Base-by-base conservation (phyloP, 2,329 filamentous ascomycete species). In the Penicillium sclerotigenum region DNA sequence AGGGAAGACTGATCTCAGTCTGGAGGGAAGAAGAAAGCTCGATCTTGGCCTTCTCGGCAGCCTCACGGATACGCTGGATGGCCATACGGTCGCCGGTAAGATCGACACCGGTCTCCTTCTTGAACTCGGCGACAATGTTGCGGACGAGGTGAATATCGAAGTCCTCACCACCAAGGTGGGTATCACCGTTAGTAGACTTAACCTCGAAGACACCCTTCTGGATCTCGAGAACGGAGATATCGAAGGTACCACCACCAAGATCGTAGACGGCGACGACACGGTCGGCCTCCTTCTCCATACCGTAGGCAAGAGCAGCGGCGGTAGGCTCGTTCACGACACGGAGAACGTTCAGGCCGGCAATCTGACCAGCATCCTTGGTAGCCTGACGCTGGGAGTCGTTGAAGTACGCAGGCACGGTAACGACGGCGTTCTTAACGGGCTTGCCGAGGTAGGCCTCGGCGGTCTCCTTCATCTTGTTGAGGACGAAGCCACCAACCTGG, bases 401-500 rank as follows among this genome's bases (percentile, higher is more conserved):
- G 86, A 97, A 97, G 84, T 97, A 97, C 70, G 92, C 92, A 62
- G 92, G 92, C 36, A 97, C 92, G 59, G 93, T 97, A 68, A 97
- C 93, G 59, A 97, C 93, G 68, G 91, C 93, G 75, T 97, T 96
- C 85, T 96, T 94, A 71, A 96, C 80, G 59, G 86, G 85, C 83
- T 91, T 96, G 79, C 89, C 86, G 65, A 96, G 85, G 81, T 95
- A 96, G 60, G 89, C 83, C 82, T 97, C 92, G 64, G 93, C 93
- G 50, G 93, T 97, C 84, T 97, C 93, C 87, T 96, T 97, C 93
- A 97, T 97, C 86, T 97, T 97, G 78, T 91, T 88, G 70, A 97
- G 85, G 65, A 97, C 84, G 78, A 97, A 96, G 73, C 92, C 93
- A 84, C 93, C 93, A 63, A 97, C 90, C 79, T 97, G 93, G n/a